Evolutionary conservation across 768 basidiomycete genomes (phyloP).

Genomic region (Lactifluus pinguis): DNA sequence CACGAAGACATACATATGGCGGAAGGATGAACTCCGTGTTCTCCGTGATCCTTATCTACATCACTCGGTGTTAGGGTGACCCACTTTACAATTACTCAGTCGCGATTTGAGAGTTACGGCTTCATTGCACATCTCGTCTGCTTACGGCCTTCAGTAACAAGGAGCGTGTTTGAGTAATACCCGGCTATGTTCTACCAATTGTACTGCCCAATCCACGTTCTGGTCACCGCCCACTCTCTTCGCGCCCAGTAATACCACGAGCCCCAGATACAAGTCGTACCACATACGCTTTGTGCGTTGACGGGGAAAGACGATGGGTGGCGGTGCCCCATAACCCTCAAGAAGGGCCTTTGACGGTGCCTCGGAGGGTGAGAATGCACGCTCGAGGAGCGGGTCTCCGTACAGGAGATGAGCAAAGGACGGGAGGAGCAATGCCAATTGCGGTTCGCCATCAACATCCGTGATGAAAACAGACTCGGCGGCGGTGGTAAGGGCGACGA

Average conservation of each 20-base stretch:
- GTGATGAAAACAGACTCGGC: conserved; percentile 48
- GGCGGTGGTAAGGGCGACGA: conserved; percentile 55
- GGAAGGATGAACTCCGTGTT: conserved; percentile 1
- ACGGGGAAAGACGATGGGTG: conserved; percentile 46
- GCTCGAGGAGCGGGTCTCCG: conserved; percentile 71
- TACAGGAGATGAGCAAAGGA: conserved; percentile 46
- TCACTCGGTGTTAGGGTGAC: background rate
- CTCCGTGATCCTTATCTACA: background rate
- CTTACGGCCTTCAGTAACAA: conserved; percentile 29
- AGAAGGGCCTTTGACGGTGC: conserved; percentile 32
- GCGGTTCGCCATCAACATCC: conserved; percentile 26
- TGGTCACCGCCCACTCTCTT: conserved; percentile 26
- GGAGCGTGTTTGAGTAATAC: conserved; percentile 42
- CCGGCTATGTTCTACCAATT: conserved; percentile 26
- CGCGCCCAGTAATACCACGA: conserved; percentile 38
- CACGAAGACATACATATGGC: conserved; percentile 16
- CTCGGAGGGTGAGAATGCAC: conserved; percentile 39
- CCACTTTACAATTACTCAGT: background rate
- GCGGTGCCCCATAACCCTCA: conserved; percentile 51
- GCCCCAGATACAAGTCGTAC: conserved; percentile 62
- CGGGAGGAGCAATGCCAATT: conserved; percentile 33
- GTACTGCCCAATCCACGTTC: conserved; percentile 33
- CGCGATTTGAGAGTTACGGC: background rate
- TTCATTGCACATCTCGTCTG: background rate
- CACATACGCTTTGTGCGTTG: conserved; percentile 71